Conservation (phyloP, 306 rosid species). For the Crotalaria pallida region DNA sequence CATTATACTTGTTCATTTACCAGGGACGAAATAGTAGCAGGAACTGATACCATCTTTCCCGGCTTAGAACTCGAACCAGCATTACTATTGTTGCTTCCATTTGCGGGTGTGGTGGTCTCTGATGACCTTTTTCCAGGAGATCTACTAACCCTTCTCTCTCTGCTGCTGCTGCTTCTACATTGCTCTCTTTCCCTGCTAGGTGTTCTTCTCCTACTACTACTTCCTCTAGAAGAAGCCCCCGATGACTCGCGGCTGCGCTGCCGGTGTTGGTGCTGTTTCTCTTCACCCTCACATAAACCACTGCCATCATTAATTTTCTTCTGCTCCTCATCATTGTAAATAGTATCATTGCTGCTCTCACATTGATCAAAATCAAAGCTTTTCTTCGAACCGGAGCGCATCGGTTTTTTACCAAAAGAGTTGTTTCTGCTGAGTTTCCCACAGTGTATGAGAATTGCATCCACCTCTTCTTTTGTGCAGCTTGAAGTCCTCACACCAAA, state of each 20-base stretch:
- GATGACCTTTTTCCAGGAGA: slow-evolving; percentile 87
- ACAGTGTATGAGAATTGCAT: slow-evolving; percentile 89
- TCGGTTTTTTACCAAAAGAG: slow-evolving; percentile 70
- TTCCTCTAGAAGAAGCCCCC: slow-evolving; percentile 46
- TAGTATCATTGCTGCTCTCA: slow-evolving; percentile 35
- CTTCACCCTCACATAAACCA: slow-evolving; percentile 37
- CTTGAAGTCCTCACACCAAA: slow-evolving; percentile 71
- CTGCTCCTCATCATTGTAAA: slow-evolving; percentile 29
- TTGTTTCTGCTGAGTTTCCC: slow-evolving; percentile 94
- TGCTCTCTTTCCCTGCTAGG: slow-evolving; percentile 90
- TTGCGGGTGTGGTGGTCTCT: slow-evolving; percentile 12
- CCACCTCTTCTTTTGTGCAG: slow-evolving; percentile 90
- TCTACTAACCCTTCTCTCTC: slow-evolving; percentile 82
- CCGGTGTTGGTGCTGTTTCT: slow-evolving; percentile 33
- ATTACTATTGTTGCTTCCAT: slow-evolving; percentile 2
- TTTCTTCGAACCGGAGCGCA: slow-evolving; percentile 80
- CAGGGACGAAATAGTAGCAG: slow-evolving; percentile 69
- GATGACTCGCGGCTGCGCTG: slow-evolving; percentile 54
- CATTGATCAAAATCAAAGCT: slow-evolving; percentile 67
- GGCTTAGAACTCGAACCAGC: slow-evolving; percentile 45
- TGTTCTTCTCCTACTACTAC: slow-evolving; percentile 55
- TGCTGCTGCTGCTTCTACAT: slow-evolving; percentile 43
- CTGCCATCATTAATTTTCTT: slow-evolving; percentile 17
- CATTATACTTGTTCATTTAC: slow-evolving; percentile 49
- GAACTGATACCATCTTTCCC: slow-evolving; percentile 93